These are phyloP conservation scores for Diplocarpon mali DNA, from an alignment of 2,329 filamentous ascomycete species.

Conservation along the genomic window DNA sequence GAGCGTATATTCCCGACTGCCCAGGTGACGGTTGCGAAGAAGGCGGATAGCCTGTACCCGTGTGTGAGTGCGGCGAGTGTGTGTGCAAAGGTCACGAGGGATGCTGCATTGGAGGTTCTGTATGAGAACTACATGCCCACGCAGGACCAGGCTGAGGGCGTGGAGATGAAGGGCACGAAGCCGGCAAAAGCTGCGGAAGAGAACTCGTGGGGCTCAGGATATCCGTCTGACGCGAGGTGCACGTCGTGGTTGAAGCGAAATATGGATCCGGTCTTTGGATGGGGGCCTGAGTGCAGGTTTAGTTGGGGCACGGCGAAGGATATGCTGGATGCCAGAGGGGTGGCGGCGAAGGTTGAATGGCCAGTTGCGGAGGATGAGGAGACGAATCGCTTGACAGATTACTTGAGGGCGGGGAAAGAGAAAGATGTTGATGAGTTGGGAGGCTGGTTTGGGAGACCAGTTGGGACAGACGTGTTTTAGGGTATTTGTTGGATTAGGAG, in stretches of 20 bases:
- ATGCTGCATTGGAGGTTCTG: slow-evolving; percentile 74
- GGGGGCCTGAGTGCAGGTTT: slow-evolving; percentile 86
- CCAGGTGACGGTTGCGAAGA: slow-evolving; percentile 70
- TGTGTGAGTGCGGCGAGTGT: slow-evolving; percentile 90
- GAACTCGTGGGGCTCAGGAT: slow-evolving; percentile 77
- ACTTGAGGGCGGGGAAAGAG: slow-evolving; percentile 40
- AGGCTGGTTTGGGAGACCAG: slow-evolving; percentile 61
- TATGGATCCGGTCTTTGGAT: slow-evolving; percentile 91
- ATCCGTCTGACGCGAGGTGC: slow-evolving; percentile 78
- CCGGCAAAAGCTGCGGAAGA: slow-evolving; percentile 25
- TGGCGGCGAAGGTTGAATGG: slow-evolving; percentile 71
- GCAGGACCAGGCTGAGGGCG: slow-evolving; percentile 26
- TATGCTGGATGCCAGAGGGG: slow-evolving; percentile 57
- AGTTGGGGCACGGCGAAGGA: slow-evolving; percentile 96
- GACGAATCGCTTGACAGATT: slow-evolving; percentile 63
- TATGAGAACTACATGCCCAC: slow-evolving; percentile 34
- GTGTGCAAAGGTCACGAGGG: slow-evolving; percentile 90
- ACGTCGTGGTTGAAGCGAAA: slow-evolving; percentile 71
- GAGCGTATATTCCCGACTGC: slow-evolving; percentile 73
- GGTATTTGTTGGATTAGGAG: not conserved
- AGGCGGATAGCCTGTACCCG: slow-evolving; percentile 86
- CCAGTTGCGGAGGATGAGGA: slow-evolving; percentile 61
- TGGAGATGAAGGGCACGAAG: slow-evolving; percentile 20
- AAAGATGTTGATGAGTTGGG: slow-evolving; percentile 48
- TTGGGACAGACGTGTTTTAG: slow-evolving; percentile 24